Evolutionary conservation across 129 eudicot species (phyloP), one percentile per base, ranked within the genome.

Genomic region (Arctium lappa): DNA sequence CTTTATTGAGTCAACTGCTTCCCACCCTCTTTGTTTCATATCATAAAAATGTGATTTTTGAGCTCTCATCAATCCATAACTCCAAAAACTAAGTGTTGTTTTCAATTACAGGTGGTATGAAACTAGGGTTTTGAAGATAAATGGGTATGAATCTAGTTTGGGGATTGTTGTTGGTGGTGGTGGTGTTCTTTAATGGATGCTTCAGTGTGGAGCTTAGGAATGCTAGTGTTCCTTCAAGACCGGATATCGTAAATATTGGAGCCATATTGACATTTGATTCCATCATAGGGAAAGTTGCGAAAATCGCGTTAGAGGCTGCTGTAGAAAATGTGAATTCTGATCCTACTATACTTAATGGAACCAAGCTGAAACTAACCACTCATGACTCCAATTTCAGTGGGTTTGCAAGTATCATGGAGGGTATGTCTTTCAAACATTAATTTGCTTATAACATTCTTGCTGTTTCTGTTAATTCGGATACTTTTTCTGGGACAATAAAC

Each of bases 301-400:
- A 89, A 81, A 80, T 90, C 38, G 94, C 93, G 7, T 84, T 90
- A 13, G 86, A 90, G 48, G 90, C 88, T 73, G 97, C 97, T 15
- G 83, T 92, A 1, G 85, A 85, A 44, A 82, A 90, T 78, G 90
- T 92, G 71, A 92, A 90, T 73, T 84, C 91, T 81, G 83, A 85
- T 79, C 89, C 93, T 22, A 60, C 18, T 44, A 44, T 92, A 77
- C 91, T 92, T 73, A 76, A 40, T 22, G 94, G 89, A 79, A 90
- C 93, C 76, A 87, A 82, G 77, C 89, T 92, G 37, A 89, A 84
- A 9, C 22, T 92, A 36, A 74, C 83, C 27, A 68, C 81, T 79
- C 88, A 70, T 42, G 90, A 92, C 63, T 76, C 87, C 80, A 78
- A 90, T 70, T 86, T 44, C 77, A 88, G 90, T 74, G 91, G 91